Evolutionary conservation across 148 eudicot genomes (phyloP), one percentile per base, ranked within the genome.

Genomic region (Camellia japonica): DNA sequence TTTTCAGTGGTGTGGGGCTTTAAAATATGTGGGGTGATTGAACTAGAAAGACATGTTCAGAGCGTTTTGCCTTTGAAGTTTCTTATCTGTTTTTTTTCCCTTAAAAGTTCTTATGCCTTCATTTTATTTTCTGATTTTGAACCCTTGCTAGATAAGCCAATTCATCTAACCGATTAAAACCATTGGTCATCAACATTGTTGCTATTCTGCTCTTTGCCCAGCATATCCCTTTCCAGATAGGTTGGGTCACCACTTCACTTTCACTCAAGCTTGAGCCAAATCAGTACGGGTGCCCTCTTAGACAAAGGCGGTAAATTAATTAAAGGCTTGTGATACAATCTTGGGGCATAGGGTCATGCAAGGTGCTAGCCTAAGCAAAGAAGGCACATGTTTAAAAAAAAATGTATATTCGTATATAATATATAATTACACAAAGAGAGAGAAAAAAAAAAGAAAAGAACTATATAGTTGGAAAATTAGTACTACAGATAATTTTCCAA

Each of bases 1-100:
- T 18, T 16, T 60, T 60, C 64, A 3, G 64, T 60, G 12, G 64
- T 18, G 19, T 18, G 20, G 52, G 71, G 38, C 38, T 30, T 30
- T 30, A 30, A 71, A 16, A 70, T 41, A 52, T 44, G 72, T 68
- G 52, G 72, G 72, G 19, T 68, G 72, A 68, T 68, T 68, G 49
- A 68, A 68, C 52, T 43, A 68, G 54, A 44, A 46, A 8, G 23
- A 69, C 55, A 46, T 18, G 54, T 69, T 46, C 30, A 69, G 9
- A 69, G 55, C 7, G 73, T 15, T 69, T 69, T 69, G 38, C 30
- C 55, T 44, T 69, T 69, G 19, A 18, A 46, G 54, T 4, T 69
- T 44, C 30, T 43, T 69, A 2, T 46, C 30, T 18, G 6, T 46
- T 46, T 46, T 44, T 46, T 6, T 68, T 7, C n/a, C 1, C 38